These are phyloP conservation scores for Celoporthe dispersa DNA, from an alignment of 2,329 filamentous ascomycete genomes.

Conservation along the genomic window DNA sequence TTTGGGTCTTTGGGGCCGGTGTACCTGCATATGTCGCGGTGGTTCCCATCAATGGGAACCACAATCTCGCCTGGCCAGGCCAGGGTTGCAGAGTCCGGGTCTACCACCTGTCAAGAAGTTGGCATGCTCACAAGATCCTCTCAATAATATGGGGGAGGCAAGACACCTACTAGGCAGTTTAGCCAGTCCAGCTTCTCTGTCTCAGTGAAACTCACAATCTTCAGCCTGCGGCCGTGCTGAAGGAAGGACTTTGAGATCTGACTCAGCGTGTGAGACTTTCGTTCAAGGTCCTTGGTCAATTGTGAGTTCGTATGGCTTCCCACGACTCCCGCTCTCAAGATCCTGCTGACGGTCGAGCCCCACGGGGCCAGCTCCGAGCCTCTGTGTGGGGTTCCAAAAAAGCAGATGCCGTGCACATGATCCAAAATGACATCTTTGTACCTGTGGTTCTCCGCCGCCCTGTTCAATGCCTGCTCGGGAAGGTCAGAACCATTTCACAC, in stretches of 20 bases:
- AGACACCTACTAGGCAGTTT: conserved; percentile 11
- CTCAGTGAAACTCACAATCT: conserved; percentile 15
- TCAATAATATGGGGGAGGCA: background rate
- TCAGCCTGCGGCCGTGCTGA: conserved; percentile 4
- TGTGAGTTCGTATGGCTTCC: conserved; percentile 18
- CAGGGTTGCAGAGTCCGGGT: background rate
- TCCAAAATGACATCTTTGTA: background rate
- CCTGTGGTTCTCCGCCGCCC: background rate
- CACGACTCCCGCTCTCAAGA: conserved; percentile 5
- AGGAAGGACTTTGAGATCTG: conserved; percentile 13
- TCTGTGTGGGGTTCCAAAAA: conserved; percentile 15
- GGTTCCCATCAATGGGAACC: background rate
- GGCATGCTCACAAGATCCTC: background rate
- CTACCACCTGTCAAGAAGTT: background rate
- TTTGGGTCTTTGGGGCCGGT: background rate
- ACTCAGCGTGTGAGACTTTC: background rate
- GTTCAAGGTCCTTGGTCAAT: conserved; percentile 8
- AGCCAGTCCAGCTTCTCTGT: conserved; percentile 17
- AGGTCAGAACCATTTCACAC: background rate
- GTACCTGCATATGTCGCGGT: background rate
- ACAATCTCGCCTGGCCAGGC: background rate
- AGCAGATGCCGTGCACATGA: background rate
- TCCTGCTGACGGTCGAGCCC: conserved; percentile 11
- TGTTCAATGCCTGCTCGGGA: conserved; percentile 6
- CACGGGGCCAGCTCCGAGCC: conserved; percentile 13